Evolutionary conservation across 2,329 filamentous ascomycete species (phyloP), one percentile per base, ranked within the genome.

Genomic region (Parasarocladium wereldwijsianum): DNA sequence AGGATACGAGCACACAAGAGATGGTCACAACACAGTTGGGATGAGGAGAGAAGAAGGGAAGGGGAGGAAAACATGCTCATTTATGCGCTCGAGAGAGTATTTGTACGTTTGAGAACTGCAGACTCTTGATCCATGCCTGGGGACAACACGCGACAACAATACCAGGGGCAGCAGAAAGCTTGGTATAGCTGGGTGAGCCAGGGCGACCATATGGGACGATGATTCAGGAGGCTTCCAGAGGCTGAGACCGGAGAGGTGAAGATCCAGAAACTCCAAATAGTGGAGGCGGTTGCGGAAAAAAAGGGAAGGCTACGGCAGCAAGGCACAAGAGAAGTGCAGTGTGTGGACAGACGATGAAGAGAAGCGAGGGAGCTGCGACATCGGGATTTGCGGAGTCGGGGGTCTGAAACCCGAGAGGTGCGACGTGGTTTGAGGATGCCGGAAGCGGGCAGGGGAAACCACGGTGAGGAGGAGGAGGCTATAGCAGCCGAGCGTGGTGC

Each of bases 41-140:
- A 45, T 46, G 38, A 43, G 34, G 35, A 36, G 17, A 36, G 26
- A 37, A 34, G 35, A 32, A 37, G 32, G 32, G 34, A 25, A 38
- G 26, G 34, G 26, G 26, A 34, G 17, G 31, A 25, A 34, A 15
- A 13, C 12, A 19, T 20, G 9, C n/a, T 24, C 13, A 10, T 34
- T 14, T 25, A 28, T 36, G 34, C 32, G 35, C 21, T 16, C 17
- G 17, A 19, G 24, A 14, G 21, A 11, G 25, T 32, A 37, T 38
- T 35, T 37, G 32, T 32, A 37, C 25, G 31, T 31, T 26, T 24
- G 30, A 32, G 34, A 32, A 26, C 12, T 13, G 24, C 12, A 27
- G 21, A 17, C 8, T 34, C 7, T 33, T 33, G 22, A 24, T 24
- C 6, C 14, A 6, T 7, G 14, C 20, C 8, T 21, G 20, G 20